These are phyloP conservation scores for Pythium insidiosum DNA, from an alignment of 352 stramenopile genomes.

Conservation along the genomic window DNA sequence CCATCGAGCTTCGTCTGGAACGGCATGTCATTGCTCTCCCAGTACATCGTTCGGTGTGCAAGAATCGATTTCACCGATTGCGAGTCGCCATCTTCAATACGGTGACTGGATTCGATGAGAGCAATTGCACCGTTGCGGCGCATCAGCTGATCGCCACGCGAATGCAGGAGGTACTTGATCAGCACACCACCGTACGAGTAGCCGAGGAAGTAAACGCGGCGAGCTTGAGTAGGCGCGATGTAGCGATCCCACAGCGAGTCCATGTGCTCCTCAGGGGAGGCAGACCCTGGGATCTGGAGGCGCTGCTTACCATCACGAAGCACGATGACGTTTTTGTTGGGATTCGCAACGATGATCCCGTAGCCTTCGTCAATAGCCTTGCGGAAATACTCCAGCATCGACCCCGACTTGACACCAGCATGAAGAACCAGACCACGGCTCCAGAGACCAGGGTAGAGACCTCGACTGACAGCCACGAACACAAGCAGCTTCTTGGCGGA, in stretches of 20 bases:
- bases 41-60: conserved; percentile 86
- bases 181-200: conserved; percentile 86
- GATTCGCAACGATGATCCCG: conserved; percentile 84
- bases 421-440: conserved; percentile 79
- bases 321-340: conserved; percentile 87
- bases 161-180: conserved; percentile 86
- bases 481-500: conserved; percentile 77
- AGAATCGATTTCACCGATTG: conserved; percentile 84
- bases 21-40: conserved; percentile 72
- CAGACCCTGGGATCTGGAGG: conserved; percentile 74
- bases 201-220: conserved; percentile 79
- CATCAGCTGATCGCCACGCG: conserved; percentile 79
- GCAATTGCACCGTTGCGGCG: conserved; percentile 81
- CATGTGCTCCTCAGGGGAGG: conserved; percentile 85
- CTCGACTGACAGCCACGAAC: conserved; percentile 77
- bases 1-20: conserved; percentile 76
- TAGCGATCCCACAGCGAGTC: conserved; percentile 84
- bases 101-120: conserved; percentile 82
- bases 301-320: conserved; percentile 73
- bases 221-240: conserved; percentile 41
- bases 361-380: conserved; percentile 81
- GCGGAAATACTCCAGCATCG: conserved; percentile 87
- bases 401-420: conserved; percentile 78
- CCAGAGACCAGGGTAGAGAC: conserved; percentile 79
- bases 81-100: conserved; percentile 79